These are phyloP conservation scores for Leptographium lundbergii DNA, from an alignment of 2,329 filamentous ascomycete species.

Conservation along the genomic window DNA sequence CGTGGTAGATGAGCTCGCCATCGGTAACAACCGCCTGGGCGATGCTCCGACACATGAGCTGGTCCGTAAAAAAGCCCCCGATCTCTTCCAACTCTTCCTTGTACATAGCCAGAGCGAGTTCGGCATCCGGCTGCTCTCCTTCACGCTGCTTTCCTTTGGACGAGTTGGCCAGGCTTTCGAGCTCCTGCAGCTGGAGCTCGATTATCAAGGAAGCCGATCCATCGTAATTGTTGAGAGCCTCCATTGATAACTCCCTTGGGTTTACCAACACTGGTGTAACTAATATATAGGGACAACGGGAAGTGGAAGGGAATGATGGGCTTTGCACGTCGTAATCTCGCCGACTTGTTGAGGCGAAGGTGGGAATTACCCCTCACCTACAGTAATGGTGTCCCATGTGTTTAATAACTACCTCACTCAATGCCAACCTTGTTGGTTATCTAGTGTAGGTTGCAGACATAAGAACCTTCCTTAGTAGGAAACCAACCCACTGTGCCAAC, in stretches of 20 bases:
- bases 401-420: too few species aligned
- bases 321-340: too few species aligned
- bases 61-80: constrained; percentile 3
- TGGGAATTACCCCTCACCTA: too few species aligned
- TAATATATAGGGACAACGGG: neutral
- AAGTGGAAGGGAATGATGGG: too few species aligned
- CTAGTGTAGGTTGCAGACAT: too few species aligned
- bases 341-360: too few species aligned
- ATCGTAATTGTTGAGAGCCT: neutral
- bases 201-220: neutral
- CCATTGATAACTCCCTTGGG: neutral
- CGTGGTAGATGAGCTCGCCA: constrained; percentile 3
- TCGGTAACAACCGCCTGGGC: constrained; percentile 10
- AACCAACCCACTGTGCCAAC: too few species aligned
- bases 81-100: constrained; percentile 5
- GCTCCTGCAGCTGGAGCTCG: constrained; percentile 12
- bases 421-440: too few species aligned
- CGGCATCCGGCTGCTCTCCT: constrained; percentile 7
- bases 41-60: constrained; percentile 12
- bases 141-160: constrained; percentile 13
- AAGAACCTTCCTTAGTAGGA: too few species aligned
- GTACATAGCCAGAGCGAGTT: constrained; percentile 8
- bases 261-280: neutral
- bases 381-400: too few species aligned
- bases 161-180: constrained; percentile 2